Base-by-base conservation (phyloP, 1,139 yeast genomes). In the Yamadazyma oceani region DNA sequence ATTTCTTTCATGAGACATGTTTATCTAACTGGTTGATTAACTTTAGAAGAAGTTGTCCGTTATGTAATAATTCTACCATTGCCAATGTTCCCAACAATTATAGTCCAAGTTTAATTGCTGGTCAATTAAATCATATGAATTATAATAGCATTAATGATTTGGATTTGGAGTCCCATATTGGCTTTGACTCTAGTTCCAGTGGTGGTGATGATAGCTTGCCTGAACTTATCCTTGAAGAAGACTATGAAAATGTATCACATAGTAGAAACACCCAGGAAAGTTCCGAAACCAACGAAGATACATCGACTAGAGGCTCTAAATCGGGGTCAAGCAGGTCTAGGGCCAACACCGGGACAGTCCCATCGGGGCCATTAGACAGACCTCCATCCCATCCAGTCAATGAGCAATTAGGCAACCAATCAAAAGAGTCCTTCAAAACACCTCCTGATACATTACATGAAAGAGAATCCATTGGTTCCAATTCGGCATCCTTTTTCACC, bases 21-120 rank as follows among this genome's bases (percentile, higher is more conserved):
- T 58, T 71, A 37, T 62, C 73, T 15, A 70, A 69, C 44, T 71
- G 77, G 77, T 55, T 71, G 33, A 64, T 71, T 19, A 69, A 70
- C 48, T 71, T 70, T 50, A 58, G 60, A 35, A 52, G 74, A 40
- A 65, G 68, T 39, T 71, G 77, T 49, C 77, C 77, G 0, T 60
- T 71, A 44, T 71, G 77, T 46, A 70, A 70, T 46, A 53, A 59
- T 16, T 41, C 54, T 7, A 49, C 64, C 19, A 12, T 37, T 12
- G 43, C 36, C 5, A 24, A 29, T 10, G 35, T 33, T 7, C 12
- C 37, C 6, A 48, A 42, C n/a, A n/a, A 9, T 16, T 16, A 16
- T 5, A 16, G 21, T 7, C 10, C 30, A 6, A 40, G 36, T 40
- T 42, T 61, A 37, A 55, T 57, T 48, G 56, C 55, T 25, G 55